Evolutionary conservation across 176 grass and related monocot genomes (phyloP), one percentile per base, ranked within the genome.

Genomic region (Pontederia paniculata): DNA sequence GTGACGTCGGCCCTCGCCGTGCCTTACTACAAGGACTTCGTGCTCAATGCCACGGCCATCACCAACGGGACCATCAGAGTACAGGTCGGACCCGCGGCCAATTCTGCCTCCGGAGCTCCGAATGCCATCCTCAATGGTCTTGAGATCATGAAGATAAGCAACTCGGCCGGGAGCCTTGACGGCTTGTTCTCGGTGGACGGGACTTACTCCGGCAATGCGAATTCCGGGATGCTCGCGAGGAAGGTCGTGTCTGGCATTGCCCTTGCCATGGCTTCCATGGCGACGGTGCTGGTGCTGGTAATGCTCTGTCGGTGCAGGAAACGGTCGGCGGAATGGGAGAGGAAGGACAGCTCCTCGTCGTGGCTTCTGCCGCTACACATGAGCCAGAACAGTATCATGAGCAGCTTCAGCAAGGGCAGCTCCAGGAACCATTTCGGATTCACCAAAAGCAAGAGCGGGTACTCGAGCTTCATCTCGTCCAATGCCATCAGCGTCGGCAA

Each of bases 131-230:
- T 95, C 42, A 95, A 95, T 59, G 90, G 90, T 56, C 76, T 95
- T 55, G 85, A 95, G 69, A 62, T 95, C 52, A 95, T 95, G 73
- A 89, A 95, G 76, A 89, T 95, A 79, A 95, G 81, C 71, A 95
- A 89, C 71, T 48, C 57, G 65, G 90, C 70, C 23, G 76, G 72
- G 64, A 95, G 90, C 75, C 70, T 89, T 65, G 85, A 95, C 69
- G 85, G 90, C 5, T 53, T 71, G 11, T 95, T 85, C 56, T 78
- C 79, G 60, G 78, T 48, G 5, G 44, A 46, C 20, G 54, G 43
- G 21, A 44, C 43, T 9, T 53, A 44, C 31, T 14, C 67, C 55
- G 66, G 76, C 8, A 37, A 16, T 4, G 13, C 10, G 65, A 50
- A 44, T 65, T 74, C 76, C 9, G 76, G 61, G 20, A 72, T 71